phyloP scores from a whole-genome alignment of 805 yeast species.

The Candida railenensis region DNA sequence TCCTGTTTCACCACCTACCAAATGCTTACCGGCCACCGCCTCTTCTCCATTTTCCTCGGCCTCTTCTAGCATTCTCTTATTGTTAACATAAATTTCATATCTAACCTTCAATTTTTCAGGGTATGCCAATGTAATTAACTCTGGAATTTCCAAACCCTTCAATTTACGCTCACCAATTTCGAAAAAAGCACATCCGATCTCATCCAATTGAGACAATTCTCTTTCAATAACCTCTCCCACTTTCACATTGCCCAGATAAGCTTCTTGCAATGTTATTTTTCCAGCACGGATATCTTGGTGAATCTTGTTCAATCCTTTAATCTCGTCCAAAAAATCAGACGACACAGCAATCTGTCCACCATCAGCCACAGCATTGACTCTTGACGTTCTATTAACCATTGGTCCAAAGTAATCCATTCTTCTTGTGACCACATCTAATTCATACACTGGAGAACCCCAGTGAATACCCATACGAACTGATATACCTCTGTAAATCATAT shows the following conservation, averaged over 20 bases:
- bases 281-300: constrained; percentile 39
- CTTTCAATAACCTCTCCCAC: constrained; percentile 60
- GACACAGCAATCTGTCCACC: constrained; percentile 97
- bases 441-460: constrained; percentile 98
- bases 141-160: constrained; percentile 94
- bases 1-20: neutral
- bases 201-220: constrained; percentile 64
- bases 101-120: constrained; percentile 66
- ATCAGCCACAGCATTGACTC: constrained; percentile 92
- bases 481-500: constrained; percentile 76
- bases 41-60: constrained; percentile 29
- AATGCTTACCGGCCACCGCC: neutral
- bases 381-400: constrained; percentile 92
- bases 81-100: constrained; percentile 36
- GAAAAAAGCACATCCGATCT: constrained; percentile 65
- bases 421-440: constrained; percentile 88
- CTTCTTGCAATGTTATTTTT: constrained; percentile 28
- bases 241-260: constrained; percentile 44
- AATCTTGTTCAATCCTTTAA: constrained; percentile 53
- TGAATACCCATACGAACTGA: constrained; percentile 98
- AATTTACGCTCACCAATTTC: constrained; percentile 84
- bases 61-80: constrained; percentile 22
- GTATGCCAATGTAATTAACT: constrained; percentile 74
- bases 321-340: constrained; percentile 74
- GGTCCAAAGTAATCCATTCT: constrained; percentile 99